These are phyloP conservation scores for Arxiozyma bovina DNA, from an alignment of 1,139 yeast species.

Conservation along the genomic window DNA sequence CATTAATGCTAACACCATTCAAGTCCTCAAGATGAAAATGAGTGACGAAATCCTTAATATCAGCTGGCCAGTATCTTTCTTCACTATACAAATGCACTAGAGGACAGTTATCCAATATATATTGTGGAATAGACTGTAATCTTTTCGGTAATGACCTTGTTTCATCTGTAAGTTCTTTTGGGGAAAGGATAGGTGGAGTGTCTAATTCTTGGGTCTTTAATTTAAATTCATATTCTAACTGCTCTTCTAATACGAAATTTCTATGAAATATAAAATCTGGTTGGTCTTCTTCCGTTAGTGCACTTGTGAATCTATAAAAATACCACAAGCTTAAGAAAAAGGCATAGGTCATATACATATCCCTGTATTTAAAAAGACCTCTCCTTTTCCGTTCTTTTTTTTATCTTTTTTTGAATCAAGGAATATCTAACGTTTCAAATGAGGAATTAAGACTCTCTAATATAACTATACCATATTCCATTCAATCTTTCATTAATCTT, in stretches of 20 bases:
- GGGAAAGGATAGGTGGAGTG: conserved; percentile 21
- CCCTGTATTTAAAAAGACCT: background rate
- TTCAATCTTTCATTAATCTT: background rate
- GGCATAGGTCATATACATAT: background rate
- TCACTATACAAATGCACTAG: conserved; percentile 81
- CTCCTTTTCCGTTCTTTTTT: background rate
- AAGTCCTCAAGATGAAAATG: conserved; percentile 43
- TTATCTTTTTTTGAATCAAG: background rate
- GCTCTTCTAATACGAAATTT: background rate
- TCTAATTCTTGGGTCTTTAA: background rate
- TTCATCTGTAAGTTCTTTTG: conserved; percentile 19
- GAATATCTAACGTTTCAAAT: background rate
- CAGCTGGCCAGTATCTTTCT: conserved; percentile 80
- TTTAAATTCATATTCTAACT: background rate
- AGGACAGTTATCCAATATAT: conserved; percentile 67
- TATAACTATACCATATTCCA: background rate
- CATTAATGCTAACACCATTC: conserved; percentile 10
- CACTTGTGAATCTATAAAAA: background rate
- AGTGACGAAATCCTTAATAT: conserved; percentile 57
- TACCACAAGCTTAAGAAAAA: background rate
- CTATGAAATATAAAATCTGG: background rate
- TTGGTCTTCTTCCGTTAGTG: background rate
- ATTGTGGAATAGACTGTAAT: conserved; percentile 57
- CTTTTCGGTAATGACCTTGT: conserved; percentile 18
- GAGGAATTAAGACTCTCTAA: background rate